Conservation (phyloP, 306 rosid species). For the Medicago arabica region DNA sequence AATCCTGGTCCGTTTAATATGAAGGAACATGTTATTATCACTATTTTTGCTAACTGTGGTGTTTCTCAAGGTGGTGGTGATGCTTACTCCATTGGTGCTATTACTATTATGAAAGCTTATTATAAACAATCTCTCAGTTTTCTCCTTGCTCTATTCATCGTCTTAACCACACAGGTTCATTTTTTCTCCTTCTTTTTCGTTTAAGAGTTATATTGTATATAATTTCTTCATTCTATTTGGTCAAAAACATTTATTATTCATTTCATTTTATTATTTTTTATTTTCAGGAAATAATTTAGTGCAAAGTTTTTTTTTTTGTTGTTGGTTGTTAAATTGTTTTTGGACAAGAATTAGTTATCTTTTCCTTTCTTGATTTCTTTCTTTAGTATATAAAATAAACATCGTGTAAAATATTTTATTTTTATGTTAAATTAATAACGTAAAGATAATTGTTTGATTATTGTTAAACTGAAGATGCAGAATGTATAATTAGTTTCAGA, state of each 20-base stretch:
- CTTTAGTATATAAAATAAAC: neutral
- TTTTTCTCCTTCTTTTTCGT: too few relatives aligned
- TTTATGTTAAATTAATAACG: neutral
- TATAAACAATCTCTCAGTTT: constrained; percentile 77
- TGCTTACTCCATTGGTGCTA: constrained; percentile 97
- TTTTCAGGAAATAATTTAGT: too few relatives aligned
- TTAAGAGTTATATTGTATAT: too few relatives aligned
- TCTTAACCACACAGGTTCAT: constrained; percentile 69
- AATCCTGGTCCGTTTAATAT: constrained; percentile 94
- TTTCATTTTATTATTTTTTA: too few relatives aligned
- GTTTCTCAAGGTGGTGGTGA: constrained; percentile 97
- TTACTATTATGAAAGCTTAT: constrained; percentile 91
- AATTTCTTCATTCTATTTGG: too few relatives aligned
- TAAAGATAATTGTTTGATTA: neutral
- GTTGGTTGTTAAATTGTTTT: too few relatives aligned
- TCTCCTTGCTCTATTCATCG: constrained; percentile 72
- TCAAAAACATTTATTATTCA: too few relatives aligned
- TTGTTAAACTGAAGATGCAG: neutral
- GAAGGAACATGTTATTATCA: constrained; percentile 94
- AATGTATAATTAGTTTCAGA: neutral
- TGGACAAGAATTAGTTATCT: neutral
- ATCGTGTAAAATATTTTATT: neutral
- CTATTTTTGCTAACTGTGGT: constrained; percentile 92
- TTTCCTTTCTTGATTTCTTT: neutral
- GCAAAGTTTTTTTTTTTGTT: too few relatives aligned